phyloP scores from a whole-genome alignment of 306 rosid genomes.

The Castanea mollissima region DNA sequence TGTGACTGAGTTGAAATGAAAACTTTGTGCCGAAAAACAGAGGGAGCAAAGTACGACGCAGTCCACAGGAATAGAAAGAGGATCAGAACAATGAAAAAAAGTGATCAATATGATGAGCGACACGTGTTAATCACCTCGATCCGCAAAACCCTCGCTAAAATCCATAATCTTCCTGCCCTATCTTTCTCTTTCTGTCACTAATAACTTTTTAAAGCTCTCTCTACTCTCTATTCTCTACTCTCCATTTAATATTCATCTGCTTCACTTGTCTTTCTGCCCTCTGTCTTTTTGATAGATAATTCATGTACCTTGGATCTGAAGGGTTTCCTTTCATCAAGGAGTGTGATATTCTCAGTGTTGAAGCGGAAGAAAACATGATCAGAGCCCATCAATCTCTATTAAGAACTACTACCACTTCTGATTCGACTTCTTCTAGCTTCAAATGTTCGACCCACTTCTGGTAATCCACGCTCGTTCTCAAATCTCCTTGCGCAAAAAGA shows the following conservation, averaged over 20 bases:
- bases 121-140: slow-evolving; percentile 52
- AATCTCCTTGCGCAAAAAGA: slow-evolving; percentile 38
- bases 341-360: slow-evolving; percentile 10
- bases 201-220: neutral
- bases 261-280: too few relatives aligned
- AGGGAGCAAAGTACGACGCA: neutral
- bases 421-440: slow-evolving; percentile 23
- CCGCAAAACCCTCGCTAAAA: slow-evolving; percentile 53
- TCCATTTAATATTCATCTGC: neutral
- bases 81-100: neutral
- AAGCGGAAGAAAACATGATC: slow-evolving; percentile 26
- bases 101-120: slow-evolving; percentile 37
- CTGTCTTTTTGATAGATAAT: too few relatives aligned
- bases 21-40: too few relatives aligned
- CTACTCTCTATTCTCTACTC: slow-evolving; percentile 11
- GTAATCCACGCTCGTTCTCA: slow-evolving; percentile 45
- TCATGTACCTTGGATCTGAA: neutral
- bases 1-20: too few relatives aligned
- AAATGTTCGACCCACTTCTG: slow-evolving; percentile 39
- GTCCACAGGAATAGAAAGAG: neutral
- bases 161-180: slow-evolving; percentile 28
- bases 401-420: slow-evolving; percentile 28
- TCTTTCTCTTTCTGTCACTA: neutral
- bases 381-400: slow-evolving; percentile 29
- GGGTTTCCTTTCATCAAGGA: neutral